These are phyloP conservation scores for Astragalus membranaceus DNA, from an alignment of 306 rosid genomes.

Conservation along the genomic window DNA sequence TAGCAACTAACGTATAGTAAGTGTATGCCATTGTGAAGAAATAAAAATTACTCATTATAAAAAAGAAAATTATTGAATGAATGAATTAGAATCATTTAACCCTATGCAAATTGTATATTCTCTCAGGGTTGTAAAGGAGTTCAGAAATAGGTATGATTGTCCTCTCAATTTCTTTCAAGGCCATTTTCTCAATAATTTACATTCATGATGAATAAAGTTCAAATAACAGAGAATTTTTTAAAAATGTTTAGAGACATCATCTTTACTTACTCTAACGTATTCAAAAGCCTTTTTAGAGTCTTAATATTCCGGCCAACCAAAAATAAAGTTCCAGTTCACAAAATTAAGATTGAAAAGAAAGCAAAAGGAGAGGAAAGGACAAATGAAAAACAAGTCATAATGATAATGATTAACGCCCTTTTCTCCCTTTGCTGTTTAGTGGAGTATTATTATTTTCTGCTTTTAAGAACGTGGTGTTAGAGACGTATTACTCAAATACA, in stretches of 20 bases:
- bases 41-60: not conserved
- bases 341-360: not conserved
- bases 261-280: not conserved
- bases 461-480: not conserved
- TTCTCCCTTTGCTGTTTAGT: slow-evolving; percentile 2
- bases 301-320: not conserved
- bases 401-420: not conserved
- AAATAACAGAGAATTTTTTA: not conserved
- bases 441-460: not conserved
- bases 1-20: not conserved
- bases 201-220: not conserved
- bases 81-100: not conserved
- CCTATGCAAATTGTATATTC: not conserved
- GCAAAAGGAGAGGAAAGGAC: not conserved
- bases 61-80: not conserved
- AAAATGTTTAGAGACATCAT: not conserved
- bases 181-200: slow-evolving; percentile 14
- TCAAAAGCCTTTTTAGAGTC: not conserved
- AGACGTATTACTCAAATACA: not conserved
- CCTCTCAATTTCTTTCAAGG: not conserved
- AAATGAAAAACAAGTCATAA: not conserved
- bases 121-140: slow-evolving; percentile 1
- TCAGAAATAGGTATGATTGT: not conserved
- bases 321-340: slow-evolving; percentile 13
- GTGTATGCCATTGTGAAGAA: not conserved